Evolutionary conservation across 495 filamentous ascomycete genomes (phyloP), one percentile per base, ranked within the genome.

Genomic region (Aspergillus saccharolyticus): DNA sequence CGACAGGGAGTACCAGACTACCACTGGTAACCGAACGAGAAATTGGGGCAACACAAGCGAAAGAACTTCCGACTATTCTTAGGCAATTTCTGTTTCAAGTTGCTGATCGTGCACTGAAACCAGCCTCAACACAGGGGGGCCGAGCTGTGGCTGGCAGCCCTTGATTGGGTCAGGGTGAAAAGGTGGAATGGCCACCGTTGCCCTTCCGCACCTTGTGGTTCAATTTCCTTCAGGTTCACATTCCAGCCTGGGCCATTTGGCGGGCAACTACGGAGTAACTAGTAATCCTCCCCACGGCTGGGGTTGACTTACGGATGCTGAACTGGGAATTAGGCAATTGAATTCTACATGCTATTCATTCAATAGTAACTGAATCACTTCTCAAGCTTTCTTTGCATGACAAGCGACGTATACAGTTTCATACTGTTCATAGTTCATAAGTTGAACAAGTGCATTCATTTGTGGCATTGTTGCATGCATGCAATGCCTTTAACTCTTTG

Each of bases 181-280:
- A n/a, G n/a, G n/a, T 49, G 54, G 45, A 56, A 42, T 48, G 44
- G 54, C 54, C 54, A 56, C 54, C 53, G 44, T 47, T 48, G 44
- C 43, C 53, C 53, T 56, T 48, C 28, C 24, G 33, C 7, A 39
- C 33, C 25, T 9, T 28, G 25, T n/a, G 25, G 33, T 39, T 39
- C 12, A n/a, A 2, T 39, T 39, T 15, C 33, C 33, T 39, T 39
- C 33, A 39, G 6, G 14, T 39, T 39, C 33, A 39, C 33, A 39
- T 39, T 39, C 33, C 33, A 39, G 10, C 33, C 33, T 39, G 10
- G 12, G 33, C 12, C 9, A 19, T 4, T 42, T 19, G 5, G 21
- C 33, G n/a, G 24, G 48, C 9, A 28, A 28, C 4, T 28, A 28
- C 25, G 25, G 25, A 28, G 25, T 28, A 18, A 50, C 16, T 0